phyloP scores from a whole-genome alignment of 495 filamentous ascomycete genomes.

The Penicillium manginii region DNA sequence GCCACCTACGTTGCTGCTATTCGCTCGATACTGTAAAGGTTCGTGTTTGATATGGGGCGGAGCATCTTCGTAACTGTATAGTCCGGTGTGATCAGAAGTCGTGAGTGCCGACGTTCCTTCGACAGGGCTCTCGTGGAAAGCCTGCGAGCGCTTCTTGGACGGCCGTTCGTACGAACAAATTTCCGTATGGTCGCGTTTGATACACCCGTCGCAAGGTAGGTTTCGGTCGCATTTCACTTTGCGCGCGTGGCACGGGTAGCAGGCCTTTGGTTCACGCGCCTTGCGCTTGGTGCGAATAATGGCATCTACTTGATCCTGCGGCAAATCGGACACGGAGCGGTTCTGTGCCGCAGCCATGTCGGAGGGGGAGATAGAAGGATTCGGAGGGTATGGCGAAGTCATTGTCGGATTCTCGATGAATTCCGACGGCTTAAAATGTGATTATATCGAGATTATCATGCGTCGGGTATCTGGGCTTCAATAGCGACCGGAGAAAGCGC shows the following conservation, averaged over 20 bases:
- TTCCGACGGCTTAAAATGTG: not conserved
- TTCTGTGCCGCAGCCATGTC: constrained; percentile 30
- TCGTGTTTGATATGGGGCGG: constrained; percentile 33
- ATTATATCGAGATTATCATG: constrained; percentile 11
- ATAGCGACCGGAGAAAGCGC: constrained; percentile 14
- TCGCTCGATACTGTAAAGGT: constrained; percentile 26
- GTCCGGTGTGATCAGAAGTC: constrained; percentile 22
- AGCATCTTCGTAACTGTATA: constrained; percentile 28
- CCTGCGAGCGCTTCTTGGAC: constrained; percentile 52
- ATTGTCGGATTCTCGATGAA: constrained; percentile 20
- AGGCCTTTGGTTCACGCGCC: constrained; percentile 58
- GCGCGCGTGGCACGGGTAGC: constrained; percentile 73
- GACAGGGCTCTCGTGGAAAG: constrained; percentile 37
- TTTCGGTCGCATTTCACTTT: constrained; percentile 80
- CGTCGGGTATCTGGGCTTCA: constrained; percentile 5
- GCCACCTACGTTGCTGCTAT: constrained; percentile 23
- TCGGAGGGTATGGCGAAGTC: constrained; percentile 44
- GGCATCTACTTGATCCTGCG: constrained; percentile 52
- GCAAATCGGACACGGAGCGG: constrained; percentile 44
- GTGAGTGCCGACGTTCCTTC: constrained; percentile 20
- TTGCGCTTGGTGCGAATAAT: constrained; percentile 56
- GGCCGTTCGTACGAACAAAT: constrained; percentile 76
- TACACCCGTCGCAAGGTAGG: constrained; percentile 71
- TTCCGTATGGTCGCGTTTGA: constrained; percentile 72
- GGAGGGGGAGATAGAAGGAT: constrained; percentile 43